These are phyloP conservation scores for Alnus glutinosa DNA, from an alignment of 306 rosid genomes.

Conservation along the genomic window DNA sequence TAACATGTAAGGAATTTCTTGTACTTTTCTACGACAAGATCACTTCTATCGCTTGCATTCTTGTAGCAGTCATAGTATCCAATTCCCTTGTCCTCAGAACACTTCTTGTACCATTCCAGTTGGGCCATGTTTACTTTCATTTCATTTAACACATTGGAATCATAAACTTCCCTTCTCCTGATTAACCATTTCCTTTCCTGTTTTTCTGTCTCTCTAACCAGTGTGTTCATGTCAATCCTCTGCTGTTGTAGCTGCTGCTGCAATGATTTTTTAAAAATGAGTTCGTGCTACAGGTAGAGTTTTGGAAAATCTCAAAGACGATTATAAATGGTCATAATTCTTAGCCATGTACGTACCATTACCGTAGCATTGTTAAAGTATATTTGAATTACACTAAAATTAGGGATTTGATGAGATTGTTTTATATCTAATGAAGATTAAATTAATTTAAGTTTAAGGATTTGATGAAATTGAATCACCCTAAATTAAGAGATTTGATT, in stretches of 20 bases:
- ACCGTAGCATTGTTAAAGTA: neutral
- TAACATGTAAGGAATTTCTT: constrained; percentile 41
- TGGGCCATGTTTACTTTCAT: constrained; percentile 48
- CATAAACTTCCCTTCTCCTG: constrained; percentile 6
- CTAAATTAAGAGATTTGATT: too few species aligned
- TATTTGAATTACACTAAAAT: too few species aligned
- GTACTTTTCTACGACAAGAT: constrained; percentile 5
- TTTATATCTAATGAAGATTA: too few species aligned
- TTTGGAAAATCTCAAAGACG: neutral
- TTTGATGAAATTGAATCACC: too few species aligned
- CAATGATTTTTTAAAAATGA: constrained; percentile 5
- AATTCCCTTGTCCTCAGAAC: neutral
- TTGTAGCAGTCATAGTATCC: constrained; percentile 73
- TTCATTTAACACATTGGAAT: constrained; percentile 29
- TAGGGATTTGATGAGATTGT: too few species aligned
- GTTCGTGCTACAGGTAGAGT: neutral
- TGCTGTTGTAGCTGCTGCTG: constrained; percentile 14
- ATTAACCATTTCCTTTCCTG: constrained; percentile 5
- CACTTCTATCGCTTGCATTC: neutral
- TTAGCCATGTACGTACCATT: neutral
- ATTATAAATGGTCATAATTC: neutral
- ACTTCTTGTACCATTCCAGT: constrained; percentile 67
- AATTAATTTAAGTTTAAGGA: too few species aligned
- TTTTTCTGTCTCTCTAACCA: constrained; percentile 6
- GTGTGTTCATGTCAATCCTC: neutral